Percentiles rank a stretch among this genome's conserved stretches.
These are phyloP conservation scores for Alternaria metachromatica DNA, from an alignment of 2,329 filamentous ascomycete genomes.

Conservation along the genomic window DNA sequence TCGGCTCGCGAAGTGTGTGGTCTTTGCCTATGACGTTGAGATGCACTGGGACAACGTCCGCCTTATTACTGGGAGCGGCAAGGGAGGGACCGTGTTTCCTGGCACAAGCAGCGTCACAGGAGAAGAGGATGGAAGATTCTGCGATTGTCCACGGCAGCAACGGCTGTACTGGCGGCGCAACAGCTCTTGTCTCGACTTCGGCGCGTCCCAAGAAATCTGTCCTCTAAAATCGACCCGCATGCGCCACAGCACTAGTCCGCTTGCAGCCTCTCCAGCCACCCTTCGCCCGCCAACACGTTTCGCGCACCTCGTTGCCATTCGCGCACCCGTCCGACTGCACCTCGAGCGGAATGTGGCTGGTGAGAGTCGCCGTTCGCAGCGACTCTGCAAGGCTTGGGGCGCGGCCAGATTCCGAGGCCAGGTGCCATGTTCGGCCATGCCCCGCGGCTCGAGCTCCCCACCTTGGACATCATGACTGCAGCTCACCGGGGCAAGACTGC, in stretches of 20 bases:
- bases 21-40: slow-evolving; percentile 8
- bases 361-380: neutral
- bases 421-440: slow-evolving; percentile 1
- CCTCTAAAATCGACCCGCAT: slow-evolving; percentile 15
- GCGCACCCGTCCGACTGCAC: neutral
- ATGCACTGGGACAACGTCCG: neutral
- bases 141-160: slow-evolving; percentile 7
- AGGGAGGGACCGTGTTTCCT: slow-evolving; percentile 6
- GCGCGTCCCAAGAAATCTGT: slow-evolving; percentile 18
- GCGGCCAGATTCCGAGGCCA: slow-evolving; percentile 5
- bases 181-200: slow-evolving; percentile 12
- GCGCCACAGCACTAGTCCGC: slow-evolving; percentile 16
- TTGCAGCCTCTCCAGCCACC: slow-evolving; percentile 4
- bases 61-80: neutral
- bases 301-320: neutral
- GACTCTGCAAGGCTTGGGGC: neutral
- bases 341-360: neutral
- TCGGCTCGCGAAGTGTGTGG: neutral
- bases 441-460: slow-evolving; percentile 3
- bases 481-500: slow-evolving; percentile 1
- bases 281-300: slow-evolving; percentile 11
- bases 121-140: slow-evolving; percentile 13
- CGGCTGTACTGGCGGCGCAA: slow-evolving; percentile 15
- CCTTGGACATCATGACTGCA: slow-evolving; percentile 11
- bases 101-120: neutral